Base-by-base conservation (phyloP, 495 filamentous ascomycete genomes). In the Penicillium macrosclerotiorum region DNA sequence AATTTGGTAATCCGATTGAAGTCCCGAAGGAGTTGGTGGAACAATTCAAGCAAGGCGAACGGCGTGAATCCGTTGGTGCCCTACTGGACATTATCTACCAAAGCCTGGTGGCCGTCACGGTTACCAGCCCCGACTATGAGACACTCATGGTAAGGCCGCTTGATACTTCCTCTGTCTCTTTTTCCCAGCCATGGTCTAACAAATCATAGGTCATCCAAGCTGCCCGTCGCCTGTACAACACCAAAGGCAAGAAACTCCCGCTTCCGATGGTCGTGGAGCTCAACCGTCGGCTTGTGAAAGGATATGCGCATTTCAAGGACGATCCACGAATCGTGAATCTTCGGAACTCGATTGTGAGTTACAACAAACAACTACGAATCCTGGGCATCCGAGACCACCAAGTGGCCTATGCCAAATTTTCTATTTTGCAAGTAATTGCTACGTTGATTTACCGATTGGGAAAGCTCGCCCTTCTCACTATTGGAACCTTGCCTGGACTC, bases 201-300 rank as follows among this genome's bases (percentile, higher is more conserved):
- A 12, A 32, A 44, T 34, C 11, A 36, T 30, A 86, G 83, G 70
- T 84, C 31, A 95, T 96, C 45, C 93, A 99, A 81, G 94, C 93
- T 31, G 93, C 89, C 11, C 80, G 93, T 51, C 82, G 93, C 34
- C 71, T 99, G 20, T 99, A 99, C 63, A 96, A 96, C 56, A 88
- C 87, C 8, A 88, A 87, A 33, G 86, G 90, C 51, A 97, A 93
- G 72, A 96, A 95, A 64, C 77, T 97, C 17, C 93, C 93, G 4
- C 77, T 99, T 31, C 89, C 93, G 1, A 85, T 90, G 74, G 89
- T 97, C 6, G 89, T 99, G 31, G 93, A 99, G 67, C 81, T 99
- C 39, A 99, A 99, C 66, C 82, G 93, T 45, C 83, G 94, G 36
- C 78, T 99, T 2, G 87, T 95, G 39, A 84, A 90, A 57, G 93